Evolutionary conservation across 176 grass and related monocot genomes (phyloP), one percentile per base, ranked within the genome.

Genomic region (Oryza punctata): DNA sequence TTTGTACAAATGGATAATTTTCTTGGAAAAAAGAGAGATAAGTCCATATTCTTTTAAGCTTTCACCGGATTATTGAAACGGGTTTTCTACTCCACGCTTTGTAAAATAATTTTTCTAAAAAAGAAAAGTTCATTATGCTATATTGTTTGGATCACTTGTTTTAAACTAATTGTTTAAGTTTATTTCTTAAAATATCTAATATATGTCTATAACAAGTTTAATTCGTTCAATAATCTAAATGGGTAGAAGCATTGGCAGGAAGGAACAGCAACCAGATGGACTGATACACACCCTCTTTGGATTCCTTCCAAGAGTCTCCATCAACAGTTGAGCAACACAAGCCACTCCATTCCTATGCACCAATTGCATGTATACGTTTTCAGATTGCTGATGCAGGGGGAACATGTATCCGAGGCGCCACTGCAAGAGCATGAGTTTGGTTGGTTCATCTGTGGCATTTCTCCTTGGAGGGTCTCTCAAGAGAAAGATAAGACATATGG

Each of bases 291-390:
- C 12, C 15, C 47, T 16, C 47, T 6, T 6, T 57, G 24, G 12
- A 38, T 85, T 26, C 43, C 38, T 79, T 37, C 54, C 76, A 79
- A 37, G 84, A 50, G 38, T 73, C 68, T 73, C 27, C 75, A 43
- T 72, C 19, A 12, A 45, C 41, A 32, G 7, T 49, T 78, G 44
- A 70, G 65, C 28, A 10, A 49, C 40, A 71, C 28, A 86, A 85
- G 84, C 40, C 40, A 86, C 19, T 25, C n/a, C 13, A 25, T 7
- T 70, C 25, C 37, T 30, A 33, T 35, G 19, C 5, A 54, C 9
- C 10, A 9, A 38, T n/a, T 14, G 46, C 21, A 65, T 25, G 21
- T 21, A 12, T 19, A 1, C 26, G 19, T 23, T 10, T 7, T 5
- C 7, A 9, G 5, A 16, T 18, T 38, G 67, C 16, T 30, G 11